Conservation (phyloP, 2,329 filamentous ascomycete genomes). For the Xylaria sp. region DNA sequence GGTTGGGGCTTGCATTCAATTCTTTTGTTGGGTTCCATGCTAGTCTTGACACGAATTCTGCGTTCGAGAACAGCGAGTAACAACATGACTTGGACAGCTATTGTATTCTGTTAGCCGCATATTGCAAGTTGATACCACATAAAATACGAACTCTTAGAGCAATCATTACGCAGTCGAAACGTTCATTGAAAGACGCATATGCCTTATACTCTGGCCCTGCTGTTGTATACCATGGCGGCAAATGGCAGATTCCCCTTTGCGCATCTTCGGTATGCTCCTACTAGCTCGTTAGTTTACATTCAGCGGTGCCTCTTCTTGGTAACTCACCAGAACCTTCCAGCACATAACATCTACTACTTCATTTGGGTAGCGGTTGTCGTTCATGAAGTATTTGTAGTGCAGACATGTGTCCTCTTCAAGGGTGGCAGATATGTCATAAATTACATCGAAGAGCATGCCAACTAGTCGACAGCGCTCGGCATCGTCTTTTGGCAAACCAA, state of each 20-base stretch:
- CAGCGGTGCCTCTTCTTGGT: neutral
- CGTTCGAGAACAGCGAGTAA: neutral
- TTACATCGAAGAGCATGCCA: neutral
- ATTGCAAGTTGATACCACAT: neutral
- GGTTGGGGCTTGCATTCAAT: neutral
- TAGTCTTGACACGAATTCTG: neutral
- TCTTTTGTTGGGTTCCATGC: neutral
- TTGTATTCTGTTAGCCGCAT: neutral
- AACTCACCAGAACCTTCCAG: neutral
- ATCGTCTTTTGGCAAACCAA: neutral
- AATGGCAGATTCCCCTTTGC: neutral
- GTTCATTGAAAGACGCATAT: neutral
- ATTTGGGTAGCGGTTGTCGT: neutral
- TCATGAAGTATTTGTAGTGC: neutral
- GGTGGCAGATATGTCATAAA: neutral
- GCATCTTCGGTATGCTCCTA: neutral
- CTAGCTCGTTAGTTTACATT: neutral
- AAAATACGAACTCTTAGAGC: neutral
- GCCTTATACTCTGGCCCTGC: neutral
- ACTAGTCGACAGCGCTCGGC: neutral
- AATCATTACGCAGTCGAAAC: neutral
- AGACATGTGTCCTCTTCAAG: neutral
- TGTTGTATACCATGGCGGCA: neutral
- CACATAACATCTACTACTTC: neutral
- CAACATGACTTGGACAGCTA: neutral